Evolutionary conservation across 768 basidiomycete species (phyloP), one percentile per base, ranked within the genome.

Genomic region (Chalciporus pseudorubinellus): DNA sequence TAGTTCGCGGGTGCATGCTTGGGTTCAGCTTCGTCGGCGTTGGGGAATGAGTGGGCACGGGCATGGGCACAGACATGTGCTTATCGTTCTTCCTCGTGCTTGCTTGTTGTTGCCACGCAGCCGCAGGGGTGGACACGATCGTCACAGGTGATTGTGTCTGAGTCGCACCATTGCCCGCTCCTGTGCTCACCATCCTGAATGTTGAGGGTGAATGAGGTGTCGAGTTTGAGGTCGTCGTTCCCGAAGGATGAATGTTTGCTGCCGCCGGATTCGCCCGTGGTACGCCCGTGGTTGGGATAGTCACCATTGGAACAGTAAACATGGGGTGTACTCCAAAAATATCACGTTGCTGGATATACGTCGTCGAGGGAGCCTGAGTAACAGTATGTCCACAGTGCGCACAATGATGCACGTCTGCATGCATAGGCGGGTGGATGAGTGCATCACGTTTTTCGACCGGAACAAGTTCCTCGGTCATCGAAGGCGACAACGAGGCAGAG

Each of bases 251-350:
- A 19, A 22, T 14, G 8, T 10, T 26, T 6, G 33, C n/a, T 29
- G 18, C 14, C n/a, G 6, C 14, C 16, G 38, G 34, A 36, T 36
- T 20, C 18, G 38, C 16, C 34, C 38, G 43, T 46, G 1, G 40
- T 31, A 6, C 61, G 56, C 22, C 36, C 2, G 50, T 14, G 28
- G 40, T 13, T 3, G 51, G 60, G 0, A 62, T 16, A 19, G 66
- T 67, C 33, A 65, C 39, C n/a, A 67, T 63, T 10, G 66, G 66
- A 3, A 67, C 56, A 0, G 58, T 59, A 19, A 67, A 69, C 66
- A 69, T 67, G 68, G 18, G 69, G 63, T 28, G 63, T 44, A 2
- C 12, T n/a, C 6, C 16, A n/a, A n/a, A n/a, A n/a, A n/a, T 39
- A 19, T 10, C 43, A 24, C 19, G 18, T 9, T 52, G 29, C 18